These are phyloP conservation scores for Aspergillus fischeri DNA, from an alignment of 2,329 filamentous ascomycete species.

Conservation along the genomic window DNA sequence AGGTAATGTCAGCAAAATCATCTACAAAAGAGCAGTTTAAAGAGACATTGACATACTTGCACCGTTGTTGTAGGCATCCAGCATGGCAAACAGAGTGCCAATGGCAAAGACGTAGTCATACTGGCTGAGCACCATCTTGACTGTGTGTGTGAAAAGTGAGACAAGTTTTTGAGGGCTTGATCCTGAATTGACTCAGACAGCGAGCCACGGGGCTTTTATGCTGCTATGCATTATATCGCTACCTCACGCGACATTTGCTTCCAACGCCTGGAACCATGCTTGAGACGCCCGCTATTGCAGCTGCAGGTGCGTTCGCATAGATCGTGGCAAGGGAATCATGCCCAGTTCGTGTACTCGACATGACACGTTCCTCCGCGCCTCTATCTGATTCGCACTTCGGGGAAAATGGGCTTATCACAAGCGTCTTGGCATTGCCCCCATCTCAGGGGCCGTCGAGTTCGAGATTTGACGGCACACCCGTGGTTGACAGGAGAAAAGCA, in stretches of 20 bases:
- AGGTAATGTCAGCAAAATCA: neutral
- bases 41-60: constrained; percentile 56
- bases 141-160: neutral
- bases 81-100: constrained; percentile 70
- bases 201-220: neutral
- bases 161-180: neutral
- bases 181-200: neutral
- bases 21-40: too few species aligned
- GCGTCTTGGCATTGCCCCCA: neutral
- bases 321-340: neutral
- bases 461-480: neutral
- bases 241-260: neutral
- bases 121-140: constrained; percentile 56
- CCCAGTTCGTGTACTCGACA: neutral
- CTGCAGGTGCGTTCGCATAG: neutral
- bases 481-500: neutral
- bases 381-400: neutral
- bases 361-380: neutral
- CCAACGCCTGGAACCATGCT: neutral
- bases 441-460: neutral
- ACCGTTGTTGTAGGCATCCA: constrained; percentile 75
- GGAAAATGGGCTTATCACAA: neutral
- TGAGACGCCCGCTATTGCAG: neutral
- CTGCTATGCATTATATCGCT: neutral
- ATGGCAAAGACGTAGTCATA: constrained; percentile 72